These are phyloP conservation scores for Posidonia australis DNA, from an alignment of 106 monocot species.

Conservation along the genomic window DNA sequence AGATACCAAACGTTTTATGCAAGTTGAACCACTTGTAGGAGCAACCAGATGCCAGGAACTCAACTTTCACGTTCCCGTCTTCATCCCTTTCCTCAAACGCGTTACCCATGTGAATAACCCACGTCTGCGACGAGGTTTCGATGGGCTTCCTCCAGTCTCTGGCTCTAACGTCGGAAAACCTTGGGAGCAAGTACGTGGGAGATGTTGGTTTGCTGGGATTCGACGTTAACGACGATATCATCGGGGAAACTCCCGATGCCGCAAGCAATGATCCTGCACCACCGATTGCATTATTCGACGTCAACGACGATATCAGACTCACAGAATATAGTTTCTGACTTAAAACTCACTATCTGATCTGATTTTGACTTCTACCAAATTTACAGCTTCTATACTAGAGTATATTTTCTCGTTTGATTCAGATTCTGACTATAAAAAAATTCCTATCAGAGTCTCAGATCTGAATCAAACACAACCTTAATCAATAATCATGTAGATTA, in stretches of 20 bases:
- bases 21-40: slow-evolving; percentile 86
- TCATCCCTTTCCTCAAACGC: slow-evolving; percentile 46
- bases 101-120: slow-evolving; percentile 59
- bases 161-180: slow-evolving; percentile 19
- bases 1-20: slow-evolving; percentile 66
- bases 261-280: slow-evolving; percentile 57
- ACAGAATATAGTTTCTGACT: no score
- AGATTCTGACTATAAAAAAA: no score
- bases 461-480: no score
- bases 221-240: slow-evolving; percentile 63
- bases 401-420: no score
- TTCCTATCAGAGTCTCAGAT: no score
- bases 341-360: no score
- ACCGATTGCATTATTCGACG: no score
- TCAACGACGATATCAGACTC: no score
- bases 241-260: slow-evolving; percentile 49
- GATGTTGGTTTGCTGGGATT: slow-evolving; percentile 43
- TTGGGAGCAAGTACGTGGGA: slow-evolving; percentile 68
- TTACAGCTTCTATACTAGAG: no score
- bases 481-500: no score
- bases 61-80: slow-evolving; percentile 21
- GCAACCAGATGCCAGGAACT: slow-evolving; percentile 50
- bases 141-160: slow-evolving; percentile 62
- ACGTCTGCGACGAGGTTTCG: slow-evolving; percentile 47
- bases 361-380: no score